Conservation (phyloP, 2,329 filamentous ascomycete species). For the Aureobasidium sp. region DNA sequence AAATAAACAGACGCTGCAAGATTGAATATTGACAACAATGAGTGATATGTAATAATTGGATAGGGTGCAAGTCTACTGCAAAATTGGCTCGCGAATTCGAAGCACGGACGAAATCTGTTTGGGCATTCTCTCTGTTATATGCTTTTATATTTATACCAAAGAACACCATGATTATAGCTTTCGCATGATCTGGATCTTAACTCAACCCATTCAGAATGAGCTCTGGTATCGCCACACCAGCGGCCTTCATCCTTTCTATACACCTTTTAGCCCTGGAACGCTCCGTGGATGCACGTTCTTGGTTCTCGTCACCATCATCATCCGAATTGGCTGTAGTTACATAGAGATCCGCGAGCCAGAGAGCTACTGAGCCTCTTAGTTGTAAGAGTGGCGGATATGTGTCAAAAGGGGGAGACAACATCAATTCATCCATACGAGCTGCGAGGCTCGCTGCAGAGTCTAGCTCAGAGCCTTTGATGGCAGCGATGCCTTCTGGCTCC, state of each 20-base stretch:
- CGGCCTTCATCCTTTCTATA: not conserved
- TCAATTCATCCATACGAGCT: constrained; percentile 59
- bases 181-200: not conserved
- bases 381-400: constrained; percentile 58
- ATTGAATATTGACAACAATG: not conserved
- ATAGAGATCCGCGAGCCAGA: constrained; percentile 65
- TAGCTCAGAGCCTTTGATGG: constrained; percentile 35
- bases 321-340: not conserved
- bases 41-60: not conserved
- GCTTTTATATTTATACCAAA: not conserved
- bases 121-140: not conserved
- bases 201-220: not conserved
- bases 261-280: not conserved
- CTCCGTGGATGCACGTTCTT: not conserved
- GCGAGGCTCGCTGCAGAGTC: constrained; percentile 54
- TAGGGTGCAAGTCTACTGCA: not conserved
- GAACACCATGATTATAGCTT: not conserved
- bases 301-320: not conserved
- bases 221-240: not conserved
- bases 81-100: not conserved
- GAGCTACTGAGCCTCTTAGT: constrained; percentile 62
- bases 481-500: not conserved
- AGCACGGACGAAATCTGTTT: constrained; percentile 7
- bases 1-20: not conserved
- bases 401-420: constrained; percentile 62